Conservation (phyloP, 257 asterid genomes). For the Forsythia viridissima region DNA sequence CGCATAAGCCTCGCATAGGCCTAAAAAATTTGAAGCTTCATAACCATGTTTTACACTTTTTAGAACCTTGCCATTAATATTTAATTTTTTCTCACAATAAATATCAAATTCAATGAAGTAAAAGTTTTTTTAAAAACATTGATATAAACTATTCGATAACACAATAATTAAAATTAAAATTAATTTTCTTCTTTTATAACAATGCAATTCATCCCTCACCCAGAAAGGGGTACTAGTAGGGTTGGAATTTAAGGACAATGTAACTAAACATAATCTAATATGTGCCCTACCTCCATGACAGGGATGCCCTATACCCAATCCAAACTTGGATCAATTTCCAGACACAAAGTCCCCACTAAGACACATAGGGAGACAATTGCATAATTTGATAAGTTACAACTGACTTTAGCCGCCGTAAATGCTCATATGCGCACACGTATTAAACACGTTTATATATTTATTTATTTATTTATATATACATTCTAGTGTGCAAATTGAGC, state of each 20-base stretch:
- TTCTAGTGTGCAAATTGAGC: conserved; percentile 24
- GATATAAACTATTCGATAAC: too few relatives aligned
- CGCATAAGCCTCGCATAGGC: too few relatives aligned
- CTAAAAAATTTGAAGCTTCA: too few relatives aligned
- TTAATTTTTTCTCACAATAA: too few relatives aligned
- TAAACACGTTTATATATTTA: background rate
- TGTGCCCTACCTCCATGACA: conserved; percentile 54
- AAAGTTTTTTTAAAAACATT: too few relatives aligned
- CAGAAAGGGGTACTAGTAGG: conserved; percentile 26
- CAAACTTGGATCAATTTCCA: conserved; percentile 27
- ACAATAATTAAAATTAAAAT: background rate
- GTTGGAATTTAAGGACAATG: conserved; percentile 43
- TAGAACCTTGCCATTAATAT: too few relatives aligned
- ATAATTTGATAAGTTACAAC: conserved; percentile 44
- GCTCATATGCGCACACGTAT: conserved; percentile 58
- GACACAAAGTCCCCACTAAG: conserved; percentile 74
- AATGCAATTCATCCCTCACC: conserved; percentile 8
- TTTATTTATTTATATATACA: background rate
- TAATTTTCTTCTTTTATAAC: background rate
- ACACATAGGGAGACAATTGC: conserved; percentile 38
- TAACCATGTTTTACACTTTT: too few relatives aligned
- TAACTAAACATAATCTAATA: conserved; percentile 33
- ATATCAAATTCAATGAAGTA: too few relatives aligned
- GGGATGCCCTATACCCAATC: conserved; percentile 37
- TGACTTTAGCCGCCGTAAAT: conserved; percentile 79